Percentiles rank a stretch among this genome's conserved stretches.
phyloP scores from a whole-genome alignment of 116 monocot species.

The Posidonia oceanica region DNA sequence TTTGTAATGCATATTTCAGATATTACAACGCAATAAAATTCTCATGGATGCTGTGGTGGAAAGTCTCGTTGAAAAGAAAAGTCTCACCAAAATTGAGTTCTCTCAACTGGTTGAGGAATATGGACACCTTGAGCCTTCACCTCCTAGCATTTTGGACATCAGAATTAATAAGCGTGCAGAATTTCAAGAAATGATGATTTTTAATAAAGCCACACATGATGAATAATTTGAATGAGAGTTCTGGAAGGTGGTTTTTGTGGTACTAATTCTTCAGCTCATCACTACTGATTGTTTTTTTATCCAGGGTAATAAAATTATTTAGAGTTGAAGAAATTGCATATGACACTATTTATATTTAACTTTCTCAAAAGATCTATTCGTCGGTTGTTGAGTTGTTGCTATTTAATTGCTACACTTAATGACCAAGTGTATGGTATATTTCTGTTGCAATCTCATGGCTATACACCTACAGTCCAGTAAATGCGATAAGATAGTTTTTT shows the following conservation, averaged over 20 bases:
- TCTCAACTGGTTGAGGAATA: conserved; percentile 45
- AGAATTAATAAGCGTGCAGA: conserved; percentile 38
- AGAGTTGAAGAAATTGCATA: too few relatives aligned
- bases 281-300: neutral
- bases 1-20: conserved; percentile 26
- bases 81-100: conserved; percentile 68
- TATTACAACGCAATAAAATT: conserved; percentile 45
- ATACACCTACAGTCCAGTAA: neutral
- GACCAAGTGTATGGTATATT: neutral
- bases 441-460: neutral
- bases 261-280: neutral
- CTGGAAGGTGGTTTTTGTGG: neutral
- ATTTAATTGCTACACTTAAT: too few relatives aligned
- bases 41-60: conserved; percentile 61
- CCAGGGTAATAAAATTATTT: too few relatives aligned
- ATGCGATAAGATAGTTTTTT: neutral
- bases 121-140: conserved; percentile 48
- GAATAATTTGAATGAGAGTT: neutral
- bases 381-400: too few relatives aligned
- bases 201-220: conserved; percentile 11
- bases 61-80: conserved; percentile 63
- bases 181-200: conserved; percentile 63
- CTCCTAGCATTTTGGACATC: conserved; percentile 52
- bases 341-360: too few relatives aligned
- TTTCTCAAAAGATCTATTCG: too few relatives aligned